Evolutionary conservation across 257 asterid genomes (phyloP), one percentile per base, ranked within the genome.

Genomic region (Salvia hispanica): DNA sequence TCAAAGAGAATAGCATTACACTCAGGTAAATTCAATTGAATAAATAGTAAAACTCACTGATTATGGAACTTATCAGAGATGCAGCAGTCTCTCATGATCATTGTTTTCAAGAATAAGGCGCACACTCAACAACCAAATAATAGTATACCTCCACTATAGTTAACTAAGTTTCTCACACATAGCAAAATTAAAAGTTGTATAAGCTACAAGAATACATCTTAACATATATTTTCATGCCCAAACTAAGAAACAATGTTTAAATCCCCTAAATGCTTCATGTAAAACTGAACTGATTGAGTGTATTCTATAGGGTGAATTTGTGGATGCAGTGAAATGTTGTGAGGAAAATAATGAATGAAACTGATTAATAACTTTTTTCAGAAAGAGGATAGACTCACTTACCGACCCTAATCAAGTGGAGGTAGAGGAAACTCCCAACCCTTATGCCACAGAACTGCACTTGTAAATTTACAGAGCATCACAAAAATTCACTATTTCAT

Each of bases 321-420:
- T 6, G 31, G 50, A 15, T 25, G 55, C 51, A 44, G 4, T 34
- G 39, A 53, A 52, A 14, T 42, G 28, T 21, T 28, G 36, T 37
- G 33, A 16, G 42, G 34, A 52, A 63, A 13, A 40, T 28, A 0
- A n/a, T 7, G 73, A 7, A 66, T 11, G 5, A 21, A 42, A 40
- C 34, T 47, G 47, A 11, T 52, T 9, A 42, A n/a, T n/a, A n/a
- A n/a, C n/a, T n/a, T n/a, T n/a, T n/a, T n/a, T n/a, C n/a, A n/a
- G n/a, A n/a, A 58, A 12, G 62, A 60, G 58, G 70, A 48, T 36
- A 69, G 8, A 47, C 13, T 3, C 44, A 74, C 90, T 80, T 72
- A 89, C 98, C 96, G 89, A 46, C 96, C 98, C 79, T 85, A 93
- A 16, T 96, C 98, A 77, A 87, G 89, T 18, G 98, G 96, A 13